Evolutionary conservation across 371 early-diverging fungal species (phyloP).

Genomic region (Amoeboaphelidium protococcarum): DNA sequence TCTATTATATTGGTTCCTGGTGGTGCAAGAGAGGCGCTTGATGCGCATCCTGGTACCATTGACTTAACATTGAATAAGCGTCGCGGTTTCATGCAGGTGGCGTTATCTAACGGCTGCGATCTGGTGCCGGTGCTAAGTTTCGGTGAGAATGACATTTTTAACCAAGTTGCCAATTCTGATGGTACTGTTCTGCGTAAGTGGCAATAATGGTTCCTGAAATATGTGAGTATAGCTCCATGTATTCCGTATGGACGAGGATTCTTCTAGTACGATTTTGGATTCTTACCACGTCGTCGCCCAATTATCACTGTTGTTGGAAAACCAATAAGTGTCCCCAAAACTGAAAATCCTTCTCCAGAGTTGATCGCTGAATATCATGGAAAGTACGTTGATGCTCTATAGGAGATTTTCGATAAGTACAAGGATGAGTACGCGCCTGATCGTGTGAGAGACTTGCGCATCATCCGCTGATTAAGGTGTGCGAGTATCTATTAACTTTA

Average conservation of each 20-base stretch:
- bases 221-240: slow-evolving; percentile 35
- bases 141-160: slow-evolving; percentile 58
- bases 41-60: slow-evolving; percentile 10
- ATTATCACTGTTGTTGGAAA: slow-evolving; percentile 28
- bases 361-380: slow-evolving; percentile 29
- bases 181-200: slow-evolving; percentile 21
- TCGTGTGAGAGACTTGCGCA: slow-evolving; percentile 10
- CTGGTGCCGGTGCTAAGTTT: slow-evolving; percentile 47
- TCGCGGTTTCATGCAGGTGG: slow-evolving; percentile 52
- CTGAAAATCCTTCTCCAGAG: slow-evolving; percentile 26
- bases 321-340: slow-evolving; percentile 26
- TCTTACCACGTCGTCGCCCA: slow-evolving; percentile 25
- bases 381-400: slow-evolving; percentile 28
- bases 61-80: slow-evolving; percentile 38
- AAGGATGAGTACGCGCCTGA: slow-evolving; percentile 28
- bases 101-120: slow-evolving; percentile 36
- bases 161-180: slow-evolving; percentile 22
- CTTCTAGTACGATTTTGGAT: slow-evolving; percentile 23
- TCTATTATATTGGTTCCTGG: background rate
- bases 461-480: slow-evolving; percentile 8
- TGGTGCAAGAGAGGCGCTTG: background rate
- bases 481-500: no score
- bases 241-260: slow-evolving; percentile 44
- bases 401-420: slow-evolving; percentile 28
- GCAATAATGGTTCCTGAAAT: slow-evolving; percentile 27